These are phyloP conservation scores for Isatis tinctoria DNA, from an alignment of 345 rosid species.

Conservation along the genomic window DNA sequence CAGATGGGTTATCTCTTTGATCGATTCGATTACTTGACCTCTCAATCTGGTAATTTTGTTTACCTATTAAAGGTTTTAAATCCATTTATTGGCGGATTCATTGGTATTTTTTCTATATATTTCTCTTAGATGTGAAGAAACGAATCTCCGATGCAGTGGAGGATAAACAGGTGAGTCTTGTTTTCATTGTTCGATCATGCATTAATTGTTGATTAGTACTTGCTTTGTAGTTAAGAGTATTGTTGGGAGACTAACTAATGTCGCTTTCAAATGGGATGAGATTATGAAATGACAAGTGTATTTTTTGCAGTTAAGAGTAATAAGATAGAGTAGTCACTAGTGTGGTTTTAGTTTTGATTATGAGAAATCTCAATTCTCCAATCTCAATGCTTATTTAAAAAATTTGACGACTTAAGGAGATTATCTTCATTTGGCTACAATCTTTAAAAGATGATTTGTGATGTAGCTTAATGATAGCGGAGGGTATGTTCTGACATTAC, in stretches of 20 bases:
- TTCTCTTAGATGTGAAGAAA: conserved; percentile 64
- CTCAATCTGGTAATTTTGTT: conserved; percentile 51
- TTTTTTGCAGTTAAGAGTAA: background rate
- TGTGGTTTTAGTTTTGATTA: background rate
- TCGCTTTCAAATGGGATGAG: conserved; percentile 9
- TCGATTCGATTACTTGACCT: conserved; percentile 55
- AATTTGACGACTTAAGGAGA: background rate
- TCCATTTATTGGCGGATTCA: background rate
- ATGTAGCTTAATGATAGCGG: background rate
- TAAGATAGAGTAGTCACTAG: no score
- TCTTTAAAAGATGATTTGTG: background rate
- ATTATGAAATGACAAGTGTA: background rate
- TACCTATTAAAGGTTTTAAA: background rate
- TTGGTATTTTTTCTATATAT: background rate
- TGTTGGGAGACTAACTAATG: background rate
- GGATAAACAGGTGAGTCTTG: conserved; percentile 56
- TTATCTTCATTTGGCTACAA: background rate
- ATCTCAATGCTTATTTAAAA: background rate
- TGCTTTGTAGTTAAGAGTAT: background rate
- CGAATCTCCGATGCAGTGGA: conserved; percentile 72
- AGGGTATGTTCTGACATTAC: background rate
- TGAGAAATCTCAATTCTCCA: background rate
- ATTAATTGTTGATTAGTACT: background rate
- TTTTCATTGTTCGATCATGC: background rate
- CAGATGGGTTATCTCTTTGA: conserved; percentile 67